phyloP scores from a whole-genome alignment of 805 yeast species.

The Yarrowia sp. region DNA sequence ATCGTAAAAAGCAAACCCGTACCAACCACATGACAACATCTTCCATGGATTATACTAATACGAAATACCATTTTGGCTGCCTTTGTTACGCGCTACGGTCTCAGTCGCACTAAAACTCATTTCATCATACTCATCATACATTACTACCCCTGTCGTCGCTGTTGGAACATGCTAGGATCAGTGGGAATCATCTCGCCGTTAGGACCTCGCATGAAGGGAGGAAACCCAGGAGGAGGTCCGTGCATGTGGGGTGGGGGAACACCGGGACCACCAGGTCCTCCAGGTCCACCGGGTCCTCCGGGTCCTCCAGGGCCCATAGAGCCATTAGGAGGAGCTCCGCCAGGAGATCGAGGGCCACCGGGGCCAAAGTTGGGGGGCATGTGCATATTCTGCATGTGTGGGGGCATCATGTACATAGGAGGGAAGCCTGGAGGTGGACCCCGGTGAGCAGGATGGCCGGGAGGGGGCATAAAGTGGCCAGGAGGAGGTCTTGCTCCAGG shows the following conservation, averaged over 20 bases:
- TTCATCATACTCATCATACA: neutral
- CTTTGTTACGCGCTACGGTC: neutral
- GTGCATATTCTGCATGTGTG: conserved; percentile 5
- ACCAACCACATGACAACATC: too few relatives aligned
- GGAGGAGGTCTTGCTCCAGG: conserved; percentile 17
- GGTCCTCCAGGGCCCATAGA: conserved; percentile 14
- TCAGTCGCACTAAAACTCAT: neutral
- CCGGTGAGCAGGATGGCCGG: conserved; percentile 7
- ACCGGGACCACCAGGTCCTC: conserved; percentile 7
- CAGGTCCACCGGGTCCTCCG: neutral
- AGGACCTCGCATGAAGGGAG: conserved; percentile 23
- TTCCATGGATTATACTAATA: too few relatives aligned
- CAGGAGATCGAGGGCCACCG: conserved; percentile 16
- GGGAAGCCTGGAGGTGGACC: conserved; percentile 23
- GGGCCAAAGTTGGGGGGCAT: conserved; percentile 25
- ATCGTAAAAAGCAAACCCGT: too few relatives aligned
- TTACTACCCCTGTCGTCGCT: conserved; percentile 11
- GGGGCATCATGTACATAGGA: conserved; percentile 25
- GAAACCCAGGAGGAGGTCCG: conserved; percentile 24
- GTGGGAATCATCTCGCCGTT: conserved; percentile 25
- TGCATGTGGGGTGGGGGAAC: conserved; percentile 21
- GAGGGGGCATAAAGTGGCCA: conserved; percentile 9
- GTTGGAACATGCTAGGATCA: conserved; percentile 18
- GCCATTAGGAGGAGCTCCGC: neutral
- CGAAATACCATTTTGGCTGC: too few relatives aligned